Evolutionary conservation across 2,329 filamentous ascomycete species (phyloP).

Genomic region (Botryosphaeria dothidea): DNA sequence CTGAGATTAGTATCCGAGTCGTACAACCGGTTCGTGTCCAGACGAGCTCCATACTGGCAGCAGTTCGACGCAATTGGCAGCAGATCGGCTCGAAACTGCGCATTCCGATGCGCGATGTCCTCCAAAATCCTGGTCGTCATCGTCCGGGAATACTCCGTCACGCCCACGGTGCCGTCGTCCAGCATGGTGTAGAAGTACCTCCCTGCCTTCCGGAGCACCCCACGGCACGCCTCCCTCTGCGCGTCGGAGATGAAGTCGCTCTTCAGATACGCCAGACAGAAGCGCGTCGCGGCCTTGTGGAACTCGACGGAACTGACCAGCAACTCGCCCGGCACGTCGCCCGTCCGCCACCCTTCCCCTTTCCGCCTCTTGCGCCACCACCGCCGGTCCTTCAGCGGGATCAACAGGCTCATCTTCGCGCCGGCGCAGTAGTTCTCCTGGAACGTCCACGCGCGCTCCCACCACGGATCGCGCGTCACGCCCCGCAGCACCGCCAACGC

Average conservation of each 20-base stretch:
- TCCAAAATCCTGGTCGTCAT: slow-evolving; percentile 20
- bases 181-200: slow-evolving; percentile 17
- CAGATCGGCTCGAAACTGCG: slow-evolving; percentile 13
- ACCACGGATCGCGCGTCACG: slow-evolving; percentile 21
- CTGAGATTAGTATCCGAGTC: slow-evolving; percentile 9
- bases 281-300: slow-evolving; percentile 17
- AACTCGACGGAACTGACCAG: slow-evolving; percentile 13
- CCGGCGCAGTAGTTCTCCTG: slow-evolving; percentile 22
- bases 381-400: neutral
- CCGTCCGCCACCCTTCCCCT: neutral
- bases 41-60: slow-evolving; percentile 20
- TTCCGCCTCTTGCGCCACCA: neutral
- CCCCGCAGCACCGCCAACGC: neutral
- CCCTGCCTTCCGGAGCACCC: neutral
- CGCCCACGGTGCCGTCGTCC: neutral
- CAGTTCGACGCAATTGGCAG: slow-evolving; percentile 22
- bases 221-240: neutral
- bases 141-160: neutral
- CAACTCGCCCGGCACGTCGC: slow-evolving; percentile 10
- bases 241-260: neutral
- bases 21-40: neutral
- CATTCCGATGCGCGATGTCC: slow-evolving; percentile 18
- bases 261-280: slow-evolving; percentile 13
- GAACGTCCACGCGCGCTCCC: slow-evolving; percentile 22
- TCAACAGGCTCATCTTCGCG: slow-evolving; percentile 16